Conservation (phyloP, 495 filamentous ascomycete species). For the Xylaria telfairii region DNA sequence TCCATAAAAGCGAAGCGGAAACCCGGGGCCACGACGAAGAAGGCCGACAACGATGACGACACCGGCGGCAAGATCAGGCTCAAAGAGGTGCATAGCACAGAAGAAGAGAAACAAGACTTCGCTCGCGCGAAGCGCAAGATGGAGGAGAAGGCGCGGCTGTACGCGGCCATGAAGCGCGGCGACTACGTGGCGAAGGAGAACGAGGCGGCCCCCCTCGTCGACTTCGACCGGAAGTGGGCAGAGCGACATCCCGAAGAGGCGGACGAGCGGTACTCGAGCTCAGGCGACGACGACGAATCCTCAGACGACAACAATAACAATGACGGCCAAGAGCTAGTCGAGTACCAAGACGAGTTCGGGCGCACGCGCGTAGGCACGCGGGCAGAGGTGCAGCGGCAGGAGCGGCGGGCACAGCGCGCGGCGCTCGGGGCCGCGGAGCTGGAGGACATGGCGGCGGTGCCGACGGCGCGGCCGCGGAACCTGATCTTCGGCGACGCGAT, state of each 20-base stretch:
- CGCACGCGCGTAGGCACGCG: conserved; percentile 71
- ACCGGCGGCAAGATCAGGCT: conserved; percentile 46
- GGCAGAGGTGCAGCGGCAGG: conserved; percentile 64
- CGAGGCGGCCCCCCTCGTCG: conserved; percentile 69
- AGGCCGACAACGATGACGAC: conserved; percentile 25
- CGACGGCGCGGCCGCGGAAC: conserved; percentile 64
- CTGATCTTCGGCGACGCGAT: conserved; percentile 85
- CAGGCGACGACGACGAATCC: conserved; percentile 49
- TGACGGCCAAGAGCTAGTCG: conserved; percentile 65
- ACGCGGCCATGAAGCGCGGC: conserved; percentile 81
- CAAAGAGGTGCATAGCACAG: conserved; percentile 48
- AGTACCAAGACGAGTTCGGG: conserved; percentile 91
- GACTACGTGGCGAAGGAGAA: conserved; percentile 65
- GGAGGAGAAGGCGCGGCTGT: conserved; percentile 85
- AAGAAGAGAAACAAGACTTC: conserved; percentile 52
- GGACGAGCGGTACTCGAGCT: conserved; percentile 43
- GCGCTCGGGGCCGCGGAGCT: conserved; percentile 55
- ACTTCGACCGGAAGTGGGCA: conserved; percentile 95
- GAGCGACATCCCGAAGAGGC: conserved; percentile 58
- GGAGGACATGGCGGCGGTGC: conserved; percentile 55
- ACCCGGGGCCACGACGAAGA: conserved; percentile 27
- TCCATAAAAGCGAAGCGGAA: conserved; percentile 71
- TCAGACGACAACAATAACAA: conserved; percentile 43
- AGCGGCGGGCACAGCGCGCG: conserved; percentile 50
- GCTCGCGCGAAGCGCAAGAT: conserved; percentile 75